Conservation (phyloP, 352 stramenopile genomes). For the Phytophthora palmivora region DNA sequence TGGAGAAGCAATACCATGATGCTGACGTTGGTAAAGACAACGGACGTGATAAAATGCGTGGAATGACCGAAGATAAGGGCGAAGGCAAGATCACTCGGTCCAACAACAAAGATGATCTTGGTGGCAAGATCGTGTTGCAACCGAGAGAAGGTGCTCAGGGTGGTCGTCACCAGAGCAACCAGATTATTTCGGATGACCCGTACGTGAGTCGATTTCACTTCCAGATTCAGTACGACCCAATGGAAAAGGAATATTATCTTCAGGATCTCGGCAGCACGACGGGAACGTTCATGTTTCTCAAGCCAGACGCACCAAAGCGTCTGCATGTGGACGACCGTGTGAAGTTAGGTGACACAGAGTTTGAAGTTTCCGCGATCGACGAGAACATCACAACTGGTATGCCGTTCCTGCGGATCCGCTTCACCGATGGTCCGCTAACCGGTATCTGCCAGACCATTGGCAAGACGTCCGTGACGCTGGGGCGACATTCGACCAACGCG, state of each 20-base stretch:
- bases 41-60: slow-evolving; percentile 2
- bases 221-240: slow-evolving; percentile 76
- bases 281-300: slow-evolving; percentile 84
- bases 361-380: slow-evolving; percentile 80
- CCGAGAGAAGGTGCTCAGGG: slow-evolving; percentile 66
- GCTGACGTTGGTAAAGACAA: slow-evolving; percentile 5
- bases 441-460: slow-evolving; percentile 83
- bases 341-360: slow-evolving; percentile 83
- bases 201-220: slow-evolving; percentile 88
- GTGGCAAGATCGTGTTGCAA: slow-evolving; percentile 68
- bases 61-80: slow-evolving; percentile 35
- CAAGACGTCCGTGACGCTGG: slow-evolving; percentile 76
- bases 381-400: slow-evolving; percentile 67
- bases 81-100: slow-evolving; percentile 27
- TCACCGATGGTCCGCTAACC: slow-evolving; percentile 76
- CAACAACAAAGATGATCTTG: slow-evolving; percentile 26
- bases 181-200: slow-evolving; percentile 88
- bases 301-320: slow-evolving; percentile 71
- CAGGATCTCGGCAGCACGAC: slow-evolving; percentile 84
- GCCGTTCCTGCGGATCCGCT: slow-evolving; percentile 79
- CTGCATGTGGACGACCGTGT: slow-evolving; percentile 75
- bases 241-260: slow-evolving; percentile 88
- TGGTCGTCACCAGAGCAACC: slow-evolving; percentile 80
- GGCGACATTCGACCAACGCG: slow-evolving; percentile 74
- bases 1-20: slow-evolving; percentile 3